Conservation (phyloP, 1,284 basidiomycete species). For the Albatrellus sp. region DNA sequence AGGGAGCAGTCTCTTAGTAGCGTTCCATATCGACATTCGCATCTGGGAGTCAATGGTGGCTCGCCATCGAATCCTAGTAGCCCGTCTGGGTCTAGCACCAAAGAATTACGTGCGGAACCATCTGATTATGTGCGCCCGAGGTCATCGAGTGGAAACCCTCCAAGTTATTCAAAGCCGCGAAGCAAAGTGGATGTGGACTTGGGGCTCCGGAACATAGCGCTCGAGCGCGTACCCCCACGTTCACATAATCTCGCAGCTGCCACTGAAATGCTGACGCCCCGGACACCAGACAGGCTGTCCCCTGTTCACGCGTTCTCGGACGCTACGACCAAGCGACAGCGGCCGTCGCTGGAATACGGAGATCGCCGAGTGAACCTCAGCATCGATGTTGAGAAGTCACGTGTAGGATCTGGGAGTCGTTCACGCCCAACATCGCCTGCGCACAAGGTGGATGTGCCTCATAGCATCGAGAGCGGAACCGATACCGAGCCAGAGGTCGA, state of each 20-base stretch:
- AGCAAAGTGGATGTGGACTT: not conserved
- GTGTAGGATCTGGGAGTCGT: slow-evolving; percentile 12
- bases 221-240: slow-evolving; percentile 14
- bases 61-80: too few species aligned
- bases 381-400: slow-evolving; percentile 12
- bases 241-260: slow-evolving; percentile 9
- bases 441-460: slow-evolving; percentile 55
- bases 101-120: not conserved
- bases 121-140: slow-evolving; percentile 2
- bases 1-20: too few species aligned
- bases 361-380: slow-evolving; percentile 3
- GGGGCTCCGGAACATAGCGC: slow-evolving; percentile 7
- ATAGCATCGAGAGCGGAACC: slow-evolving; percentile 59
- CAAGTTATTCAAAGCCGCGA: not conserved
- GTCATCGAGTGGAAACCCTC: slow-evolving; percentile 2
- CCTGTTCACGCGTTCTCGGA: not conserved
- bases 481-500: slow-evolving; percentile 52
- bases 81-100: not conserved
- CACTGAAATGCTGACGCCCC: not conserved
- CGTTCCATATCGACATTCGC: too few species aligned
- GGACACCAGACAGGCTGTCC: slow-evolving; percentile 1
- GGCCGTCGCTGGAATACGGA: slow-evolving; percentile 14
- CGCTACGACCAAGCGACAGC: slow-evolving; percentile 8
- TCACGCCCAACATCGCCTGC: slow-evolving; percentile 40
- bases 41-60: too few species aligned